Base-by-base conservation (phyloP, 2,329 filamentous ascomycete species). In the Paracorniculantispora psalliotae region DNA sequence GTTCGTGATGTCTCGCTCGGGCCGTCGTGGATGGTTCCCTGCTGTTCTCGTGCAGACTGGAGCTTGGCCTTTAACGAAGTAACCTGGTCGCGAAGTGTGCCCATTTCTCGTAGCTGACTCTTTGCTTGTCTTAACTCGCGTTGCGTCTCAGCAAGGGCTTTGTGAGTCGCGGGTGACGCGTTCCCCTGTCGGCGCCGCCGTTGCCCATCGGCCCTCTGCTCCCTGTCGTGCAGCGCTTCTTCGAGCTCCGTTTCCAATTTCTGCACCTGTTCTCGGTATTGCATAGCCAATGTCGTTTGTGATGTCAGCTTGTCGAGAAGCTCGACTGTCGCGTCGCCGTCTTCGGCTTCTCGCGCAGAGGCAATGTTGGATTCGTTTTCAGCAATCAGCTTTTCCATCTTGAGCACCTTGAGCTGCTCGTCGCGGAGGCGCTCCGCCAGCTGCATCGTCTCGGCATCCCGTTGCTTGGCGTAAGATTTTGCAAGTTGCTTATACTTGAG, bases 401-500 rank as follows among this genome's bases (percentile, higher is more conserved):
- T 73, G 30, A 79, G 74, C 26, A 88, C 84, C 67, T 82, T 88
- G 62, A 81, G 79, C 63, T 87, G 85, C 68, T 91, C 88, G 61
- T 88, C 83, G 61, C 81, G 81, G 37, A 93, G 79, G 65, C 85
- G 83, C 61, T 85, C 82, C 23, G 81, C 79, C 52, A 92, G 73
- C 59, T 88, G 81, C 26, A 83, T 80, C 23, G 87, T 86, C 70
- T 92, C 87, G 19, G 79, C 77, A 67, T 93, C 90, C 71, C 92
- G 92, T 73, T 88, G 84, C 69, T 87, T 86, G 46, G 90, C 90
- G 68, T 88, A 92, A 58, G 86, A 87, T 73, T 90, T 92, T 59
- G 89, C 88, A 62, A 91, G 78, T 68, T 90, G 84, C 76, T 92
- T 91, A 77, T 92, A 92, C 68, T 84, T 85, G 68, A 92, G 81